phyloP scores from a whole-genome alignment of 352 stramenopile genomes.

The Phytopythium mirpurense region DNA sequence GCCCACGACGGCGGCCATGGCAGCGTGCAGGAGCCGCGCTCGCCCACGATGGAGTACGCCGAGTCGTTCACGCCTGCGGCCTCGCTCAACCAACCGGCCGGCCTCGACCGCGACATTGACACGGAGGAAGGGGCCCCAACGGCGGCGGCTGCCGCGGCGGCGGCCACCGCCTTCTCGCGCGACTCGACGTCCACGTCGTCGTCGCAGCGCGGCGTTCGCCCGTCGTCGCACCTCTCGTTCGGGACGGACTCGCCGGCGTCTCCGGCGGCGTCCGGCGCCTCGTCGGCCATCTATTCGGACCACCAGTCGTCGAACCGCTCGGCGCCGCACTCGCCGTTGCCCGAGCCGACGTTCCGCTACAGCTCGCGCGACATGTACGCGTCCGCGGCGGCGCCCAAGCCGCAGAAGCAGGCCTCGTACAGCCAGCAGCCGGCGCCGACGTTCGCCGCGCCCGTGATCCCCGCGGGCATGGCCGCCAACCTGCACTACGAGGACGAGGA shows the following conservation, averaged over 20 bases:
- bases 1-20: constrained; percentile 10
- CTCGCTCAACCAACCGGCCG: constrained; percentile 10
- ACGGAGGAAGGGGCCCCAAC: background rate
- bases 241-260: constrained; percentile 15
- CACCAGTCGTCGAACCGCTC: constrained; percentile 14
- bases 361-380: constrained; percentile 11
- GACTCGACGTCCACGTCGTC: constrained; percentile 3
- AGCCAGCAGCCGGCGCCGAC: constrained; percentile 22
- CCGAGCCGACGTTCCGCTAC: constrained; percentile 9
- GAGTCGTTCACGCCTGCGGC: constrained; percentile 45
- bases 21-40: constrained; percentile 18
- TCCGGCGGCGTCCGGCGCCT: constrained; percentile 8
- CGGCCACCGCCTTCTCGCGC: constrained; percentile 12
- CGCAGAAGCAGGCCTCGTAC: constrained; percentile 17
- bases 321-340: constrained; percentile 8
- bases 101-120: background rate
- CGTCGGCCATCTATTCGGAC: constrained; percentile 11
- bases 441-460: constrained; percentile 34
- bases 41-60: constrained; percentile 46
- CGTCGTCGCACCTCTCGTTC: constrained; percentile 23
- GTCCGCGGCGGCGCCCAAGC: constrained; percentile 12
- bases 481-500: constrained; percentile 32
- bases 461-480: constrained; percentile 14
- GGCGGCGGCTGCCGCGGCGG: background rate
- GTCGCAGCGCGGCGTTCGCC: constrained; percentile 7